Evolutionary conservation across 2,329 filamentous ascomycete genomes (phyloP).

Genomic region (Lasiodiplodia citricola): DNA sequence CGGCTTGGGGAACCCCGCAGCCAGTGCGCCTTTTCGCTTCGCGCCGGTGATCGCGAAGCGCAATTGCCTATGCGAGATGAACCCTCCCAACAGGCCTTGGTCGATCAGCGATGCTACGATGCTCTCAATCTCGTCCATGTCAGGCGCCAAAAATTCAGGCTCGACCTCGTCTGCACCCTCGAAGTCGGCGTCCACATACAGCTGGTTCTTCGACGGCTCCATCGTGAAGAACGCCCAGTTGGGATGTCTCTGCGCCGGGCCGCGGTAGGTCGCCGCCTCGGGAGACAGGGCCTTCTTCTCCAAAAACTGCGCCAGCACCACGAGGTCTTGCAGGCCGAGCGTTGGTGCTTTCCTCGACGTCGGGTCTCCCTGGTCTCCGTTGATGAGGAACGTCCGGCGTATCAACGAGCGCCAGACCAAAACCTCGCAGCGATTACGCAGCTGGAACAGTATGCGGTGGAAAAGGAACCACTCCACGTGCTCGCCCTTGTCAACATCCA

Average conservation of each 20-base stretch:
- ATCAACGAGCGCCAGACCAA: conserved; percentile 84
- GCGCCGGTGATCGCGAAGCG: conserved; percentile 85
- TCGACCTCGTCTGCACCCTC: conserved; percentile 39
- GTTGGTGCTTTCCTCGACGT: conserved; percentile 71
- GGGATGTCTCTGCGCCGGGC: conserved; percentile 47
- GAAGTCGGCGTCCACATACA: conserved; percentile 54
- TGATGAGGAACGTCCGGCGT: conserved; percentile 77
- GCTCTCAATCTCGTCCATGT: conserved; percentile 73
- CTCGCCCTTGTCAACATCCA: conserved; percentile 42
- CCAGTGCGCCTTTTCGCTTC: conserved; percentile 60
- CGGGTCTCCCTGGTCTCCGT: conserved; percentile 70
- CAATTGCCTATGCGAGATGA: conserved; percentile 75
- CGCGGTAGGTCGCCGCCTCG: conserved; percentile 36
- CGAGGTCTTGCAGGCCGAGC: conserved; percentile 68
- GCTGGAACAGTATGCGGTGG: conserved; percentile 75
- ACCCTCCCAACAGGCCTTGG: conserved; percentile 82
- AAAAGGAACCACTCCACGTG: conserved; percentile 70
- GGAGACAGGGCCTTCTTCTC: conserved; percentile 58
- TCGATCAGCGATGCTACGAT: conserved; percentile 77
- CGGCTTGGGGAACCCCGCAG: conserved; percentile 76
- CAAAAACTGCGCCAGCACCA: conserved; percentile 68
- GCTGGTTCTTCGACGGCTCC: conserved; percentile 51
- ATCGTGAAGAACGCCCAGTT: conserved; percentile 55
- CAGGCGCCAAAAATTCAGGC: conserved; percentile 44
- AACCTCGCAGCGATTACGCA: conserved; percentile 78